These are phyloP conservation scores for Kwoniella pini DNA, from an alignment of 768 basidiomycete genomes.

Conservation along the genomic window DNA sequence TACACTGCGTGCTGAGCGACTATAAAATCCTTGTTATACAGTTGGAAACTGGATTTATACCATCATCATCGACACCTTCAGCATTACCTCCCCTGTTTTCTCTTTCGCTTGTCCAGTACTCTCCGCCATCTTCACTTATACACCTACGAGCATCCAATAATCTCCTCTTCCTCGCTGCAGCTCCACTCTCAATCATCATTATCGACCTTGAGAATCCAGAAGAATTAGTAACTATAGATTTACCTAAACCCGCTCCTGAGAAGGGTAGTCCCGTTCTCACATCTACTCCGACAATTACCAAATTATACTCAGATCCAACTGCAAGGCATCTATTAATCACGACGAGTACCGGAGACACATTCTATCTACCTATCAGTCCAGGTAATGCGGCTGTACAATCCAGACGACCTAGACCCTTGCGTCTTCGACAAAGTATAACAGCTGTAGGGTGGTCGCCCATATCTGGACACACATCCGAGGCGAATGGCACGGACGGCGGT, in stretches of 20 bases:
- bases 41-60: slow-evolving; percentile 55
- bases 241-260: slow-evolving; percentile 65
- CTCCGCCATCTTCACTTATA: slow-evolving; percentile 78
- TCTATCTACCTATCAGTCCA: slow-evolving; percentile 69
- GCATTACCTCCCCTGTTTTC: slow-evolving; percentile 45
- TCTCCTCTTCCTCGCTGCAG: slow-evolving; percentile 78
- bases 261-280: slow-evolving; percentile 54
- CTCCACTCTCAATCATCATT: slow-evolving; percentile 74
- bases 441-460: slow-evolving; percentile 86
- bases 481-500: slow-evolving; percentile 14
- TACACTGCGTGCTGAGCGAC: background rate
- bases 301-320: slow-evolving; percentile 88
- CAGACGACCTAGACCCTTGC: slow-evolving; percentile 75
- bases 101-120: slow-evolving; percentile 70
- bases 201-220: slow-evolving; percentile 88
- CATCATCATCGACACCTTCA: slow-evolving; percentile 35
- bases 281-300: slow-evolving; percentile 61
- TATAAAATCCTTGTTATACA: slow-evolving; percentile 26
- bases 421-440: slow-evolving; percentile 83
- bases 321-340: slow-evolving; percentile 87
- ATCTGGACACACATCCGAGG: slow-evolving; percentile 59
- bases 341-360: slow-evolving; percentile 85
- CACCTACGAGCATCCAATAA: slow-evolving; percentile 83
- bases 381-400: slow-evolving; percentile 50
- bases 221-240: slow-evolving; percentile 68